Percentiles rank a stretch among this genome's conserved stretches.
phyloP scores from a whole-genome alignment of 2,329 filamentous ascomycete genomes.

The Epichloe baconii region DNA sequence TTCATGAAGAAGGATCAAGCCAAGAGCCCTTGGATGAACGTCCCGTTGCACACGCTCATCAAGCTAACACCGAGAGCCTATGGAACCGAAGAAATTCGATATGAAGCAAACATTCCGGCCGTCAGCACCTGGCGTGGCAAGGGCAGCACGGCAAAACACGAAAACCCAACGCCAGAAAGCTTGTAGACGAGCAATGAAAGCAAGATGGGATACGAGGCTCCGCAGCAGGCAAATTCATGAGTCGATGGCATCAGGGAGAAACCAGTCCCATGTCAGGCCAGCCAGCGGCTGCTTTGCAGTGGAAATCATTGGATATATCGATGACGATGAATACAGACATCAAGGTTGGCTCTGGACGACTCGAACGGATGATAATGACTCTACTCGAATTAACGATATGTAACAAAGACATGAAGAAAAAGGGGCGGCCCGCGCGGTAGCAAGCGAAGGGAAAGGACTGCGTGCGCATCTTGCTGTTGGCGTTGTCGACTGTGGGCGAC shows the following conservation, averaged over 20 bases:
- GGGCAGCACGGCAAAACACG: slow-evolving; percentile 82
- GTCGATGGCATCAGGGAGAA: background rate
- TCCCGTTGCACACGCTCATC: slow-evolving; percentile 90
- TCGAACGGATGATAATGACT: background rate
- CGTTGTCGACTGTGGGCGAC: too few relatives aligned
- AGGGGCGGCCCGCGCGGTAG: too few relatives aligned
- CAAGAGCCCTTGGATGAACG: slow-evolving; percentile 95
- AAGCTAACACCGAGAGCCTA: slow-evolving; percentile 93
- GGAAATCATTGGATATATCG: background rate
- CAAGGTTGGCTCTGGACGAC: background rate
- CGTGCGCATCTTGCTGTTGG: too few relatives aligned
- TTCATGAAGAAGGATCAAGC: slow-evolving; percentile 96
- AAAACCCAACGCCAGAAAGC: slow-evolving; percentile 38
- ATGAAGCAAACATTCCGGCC: slow-evolving; percentile 83
- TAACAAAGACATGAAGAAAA: background rate
- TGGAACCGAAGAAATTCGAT: slow-evolving; percentile 77
- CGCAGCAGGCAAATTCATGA: background rate
- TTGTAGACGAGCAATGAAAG: slow-evolving; percentile 11
- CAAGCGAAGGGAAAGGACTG: too few relatives aligned
- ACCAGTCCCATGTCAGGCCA: background rate
- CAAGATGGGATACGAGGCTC: background rate
- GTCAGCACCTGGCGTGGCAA: slow-evolving; percentile 95
- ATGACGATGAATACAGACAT: background rate
- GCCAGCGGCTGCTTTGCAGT: background rate
- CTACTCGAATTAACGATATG: background rate